phyloP scores from a whole-genome alignment of 352 stramenopile genomes.

The Pythium monospermum region DNA sequence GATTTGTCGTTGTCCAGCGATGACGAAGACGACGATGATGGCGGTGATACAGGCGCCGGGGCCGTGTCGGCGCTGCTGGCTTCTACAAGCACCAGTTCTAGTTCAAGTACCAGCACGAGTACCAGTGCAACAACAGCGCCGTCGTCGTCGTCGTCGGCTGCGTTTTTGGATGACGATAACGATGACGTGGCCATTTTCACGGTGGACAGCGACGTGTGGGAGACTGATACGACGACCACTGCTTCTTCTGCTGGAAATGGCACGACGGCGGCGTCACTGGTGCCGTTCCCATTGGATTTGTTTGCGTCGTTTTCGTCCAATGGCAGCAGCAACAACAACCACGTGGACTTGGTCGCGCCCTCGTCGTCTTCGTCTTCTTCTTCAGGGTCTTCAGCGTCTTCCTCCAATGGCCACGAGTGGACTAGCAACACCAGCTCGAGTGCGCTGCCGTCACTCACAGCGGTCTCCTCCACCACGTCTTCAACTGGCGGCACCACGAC shows the following conservation, averaged over 20 bases:
- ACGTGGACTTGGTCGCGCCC: not conserved
- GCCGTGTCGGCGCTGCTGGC: no score
- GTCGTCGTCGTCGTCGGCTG: slow-evolving; percentile 34
- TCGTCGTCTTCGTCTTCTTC: not conserved
- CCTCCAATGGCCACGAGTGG: not conserved
- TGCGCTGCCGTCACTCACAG: not conserved
- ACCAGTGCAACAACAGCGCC: slow-evolving; percentile 2
- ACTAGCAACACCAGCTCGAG: not conserved
- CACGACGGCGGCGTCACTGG: slow-evolving; percentile 15
- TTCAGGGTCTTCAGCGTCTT: slow-evolving; percentile 5
- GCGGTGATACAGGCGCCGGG: not conserved
- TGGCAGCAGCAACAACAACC: not conserved
- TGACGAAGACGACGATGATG: slow-evolving; percentile 46
- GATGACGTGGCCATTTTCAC: slow-evolving; percentile 64
- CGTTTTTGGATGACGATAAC: no score
- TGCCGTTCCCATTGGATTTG: slow-evolving; percentile 49
- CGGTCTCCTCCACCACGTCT: not conserved
- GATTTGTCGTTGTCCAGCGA: slow-evolving; percentile 65
- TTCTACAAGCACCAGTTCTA: slow-evolving; percentile 10
- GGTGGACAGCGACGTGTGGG: slow-evolving; percentile 61
- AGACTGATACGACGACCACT: slow-evolving; percentile 17
- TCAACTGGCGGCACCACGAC: not conserved
- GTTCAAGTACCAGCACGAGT: not conserved
- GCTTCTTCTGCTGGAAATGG: not conserved
- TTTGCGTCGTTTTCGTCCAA: slow-evolving; percentile 12